Evolutionary conservation across 176 grass and related monocot species (phyloP), one percentile per base, ranked within the genome.

Genomic region (Poa annua): DNA sequence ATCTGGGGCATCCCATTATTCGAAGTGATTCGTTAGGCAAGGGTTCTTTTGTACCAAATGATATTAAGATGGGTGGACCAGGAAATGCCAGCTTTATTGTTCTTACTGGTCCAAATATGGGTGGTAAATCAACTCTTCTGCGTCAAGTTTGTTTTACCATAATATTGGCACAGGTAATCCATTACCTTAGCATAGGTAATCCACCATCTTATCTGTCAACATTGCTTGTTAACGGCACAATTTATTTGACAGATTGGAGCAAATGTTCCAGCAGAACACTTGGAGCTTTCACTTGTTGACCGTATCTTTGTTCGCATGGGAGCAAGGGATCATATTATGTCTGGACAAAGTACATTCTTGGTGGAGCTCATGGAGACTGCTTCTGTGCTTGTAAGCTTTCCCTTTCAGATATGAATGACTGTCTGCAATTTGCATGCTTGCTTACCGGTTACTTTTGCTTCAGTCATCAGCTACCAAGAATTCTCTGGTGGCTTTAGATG

Each of bases 61-160:
- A 95, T 78, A 81, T 98, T 73, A 93, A 76, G 61, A 93, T 98
- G 80, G 96, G 96, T 72, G 86, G 88, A 41, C 55, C 74, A 16
- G 84, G 84, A 17, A 82, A 88, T 62, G 72, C 90, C 62, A 93
- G 87, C 53, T 93, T 94, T 84, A 92, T 98, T 81, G 82, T 98
- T 89, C 85, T 98, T 65, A 98, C 96, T 69, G 96, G 96, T 69
- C 96, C 92, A 15, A 95, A 98, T 89, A 98, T 98, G 96, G 96
- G 96, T 80, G 96, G 96, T 59, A 98, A 98, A 92, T 98, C 96
- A 86, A 98, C 96, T 84, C 96, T 98, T 53, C 66, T 98, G 59
- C 92, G 96, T 80, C 96, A 98, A 91, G 87, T 95, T 83, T 98
- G 96, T 86, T 76, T 98, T 81, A 91, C 96, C 60, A 86, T 93